phyloP scores from a whole-genome alignment of 2,329 filamentous ascomycete genomes.

The Tolypocladium amazonense region DNA sequence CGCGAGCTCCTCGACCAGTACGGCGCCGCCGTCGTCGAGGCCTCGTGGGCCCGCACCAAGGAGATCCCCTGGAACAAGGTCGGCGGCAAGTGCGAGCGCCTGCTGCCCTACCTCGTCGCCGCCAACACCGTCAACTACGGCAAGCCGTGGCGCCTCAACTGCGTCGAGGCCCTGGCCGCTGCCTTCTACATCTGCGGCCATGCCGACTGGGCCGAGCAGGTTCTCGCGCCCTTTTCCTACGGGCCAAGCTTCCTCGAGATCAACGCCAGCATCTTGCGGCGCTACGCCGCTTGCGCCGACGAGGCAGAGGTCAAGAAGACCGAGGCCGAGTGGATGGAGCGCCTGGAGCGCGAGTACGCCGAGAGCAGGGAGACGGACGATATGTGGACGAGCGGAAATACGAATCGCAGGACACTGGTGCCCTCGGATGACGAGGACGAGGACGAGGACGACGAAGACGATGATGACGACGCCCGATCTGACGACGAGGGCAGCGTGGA shows the following conservation, averaged over 20 bases:
- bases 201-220: slow-evolving; percentile 76
- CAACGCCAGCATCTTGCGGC: slow-evolving; percentile 70
- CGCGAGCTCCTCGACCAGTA: slow-evolving; percentile 71
- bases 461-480: slow-evolving; percentile 23
- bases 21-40: slow-evolving; percentile 93
- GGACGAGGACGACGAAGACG: slow-evolving; percentile 35
- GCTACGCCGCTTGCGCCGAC: slow-evolving; percentile 74
- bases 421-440: slow-evolving; percentile 40
- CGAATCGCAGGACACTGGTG: slow-evolving; percentile 52
- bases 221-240: slow-evolving; percentile 79
- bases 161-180: slow-evolving; percentile 86
- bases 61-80: slow-evolving; percentile 89
- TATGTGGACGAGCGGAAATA: slow-evolving; percentile 85
- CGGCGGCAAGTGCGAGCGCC: slow-evolving; percentile 82
- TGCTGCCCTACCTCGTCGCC: slow-evolving; percentile 90
- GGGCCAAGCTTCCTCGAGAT: slow-evolving; percentile 84
- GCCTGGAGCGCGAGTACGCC: slow-evolving; percentile 81
- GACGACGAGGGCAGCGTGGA: slow-evolving; percentile 37
- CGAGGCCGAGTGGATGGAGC: slow-evolving; percentile 78
- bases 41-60: slow-evolving; percentile 85
- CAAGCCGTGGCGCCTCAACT: slow-evolving; percentile 89
- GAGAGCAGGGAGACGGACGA: slow-evolving; percentile 69
- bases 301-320: slow-evolving; percentile 75
- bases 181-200: slow-evolving; percentile 91
- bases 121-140: slow-evolving; percentile 98